Percentiles rank a stretch among this genome's conserved stretches.
phyloP scores from a whole-genome alignment of 768 basidiomycete species.

The Ramaria sp. region DNA sequence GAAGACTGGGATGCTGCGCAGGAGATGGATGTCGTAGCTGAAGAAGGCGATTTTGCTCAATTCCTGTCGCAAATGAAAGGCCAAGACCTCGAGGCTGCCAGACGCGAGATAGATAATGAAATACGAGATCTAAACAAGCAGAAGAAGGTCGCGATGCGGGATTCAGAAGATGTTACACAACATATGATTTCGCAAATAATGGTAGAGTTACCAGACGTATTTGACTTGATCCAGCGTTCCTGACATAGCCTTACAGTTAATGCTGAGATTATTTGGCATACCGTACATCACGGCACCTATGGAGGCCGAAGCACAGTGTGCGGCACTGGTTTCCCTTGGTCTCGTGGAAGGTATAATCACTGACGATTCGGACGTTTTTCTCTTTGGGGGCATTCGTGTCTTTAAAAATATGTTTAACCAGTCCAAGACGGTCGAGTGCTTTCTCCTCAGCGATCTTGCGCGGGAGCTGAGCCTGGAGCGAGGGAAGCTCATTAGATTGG shows the following conservation, averaged over 20 bases:
- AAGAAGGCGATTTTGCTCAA: constrained; percentile 84
- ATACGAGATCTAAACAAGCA: constrained; percentile 73
- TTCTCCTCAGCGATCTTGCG: constrained; percentile 70
- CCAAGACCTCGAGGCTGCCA: constrained; percentile 67
- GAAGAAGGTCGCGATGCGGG: constrained; percentile 80
- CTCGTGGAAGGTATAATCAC: constrained; percentile 97
- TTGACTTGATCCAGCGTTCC: neutral
- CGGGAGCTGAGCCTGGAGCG: constrained; percentile 83
- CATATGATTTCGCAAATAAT: constrained; percentile 86
- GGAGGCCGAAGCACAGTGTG: constrained; percentile 99
- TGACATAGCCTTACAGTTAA: constrained; percentile 37
- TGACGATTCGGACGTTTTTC: constrained; percentile 97
- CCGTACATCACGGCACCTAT: constrained; percentile 98
- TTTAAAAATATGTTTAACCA: constrained; percentile 99
- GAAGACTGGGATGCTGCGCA: constrained; percentile 68
- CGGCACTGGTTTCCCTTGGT: constrained; percentile 72
- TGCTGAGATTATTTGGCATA: constrained; percentile 91
- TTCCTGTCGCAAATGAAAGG: constrained; percentile 90
- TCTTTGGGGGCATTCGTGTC: constrained; percentile 91
- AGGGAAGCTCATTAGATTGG: constrained; percentile 77
- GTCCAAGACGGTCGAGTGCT: constrained; percentile 96
- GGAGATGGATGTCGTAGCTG: constrained; percentile 69
- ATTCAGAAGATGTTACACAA: constrained; percentile 90
- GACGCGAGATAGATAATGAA: constrained; percentile 87
- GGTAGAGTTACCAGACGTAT: constrained; percentile 28